Conservation (phyloP, 2,329 filamentous ascomycete genomes). For the Iodosphaeria phyllophila region DNA sequence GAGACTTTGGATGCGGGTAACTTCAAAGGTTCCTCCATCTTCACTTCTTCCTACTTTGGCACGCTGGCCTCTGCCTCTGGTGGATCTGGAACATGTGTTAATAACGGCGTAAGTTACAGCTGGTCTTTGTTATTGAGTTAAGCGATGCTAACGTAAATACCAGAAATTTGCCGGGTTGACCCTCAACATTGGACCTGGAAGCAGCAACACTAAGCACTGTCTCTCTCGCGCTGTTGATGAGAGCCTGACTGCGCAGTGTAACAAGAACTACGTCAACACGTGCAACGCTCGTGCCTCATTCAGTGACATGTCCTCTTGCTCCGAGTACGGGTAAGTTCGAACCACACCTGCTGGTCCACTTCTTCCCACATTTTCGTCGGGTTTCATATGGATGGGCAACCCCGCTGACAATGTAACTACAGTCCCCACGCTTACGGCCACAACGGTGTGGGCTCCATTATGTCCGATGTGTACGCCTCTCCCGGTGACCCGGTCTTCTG, state of each 20-base stretch:
- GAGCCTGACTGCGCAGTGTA: conserved; percentile 9
- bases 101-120: conserved; percentile 8
- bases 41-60: conserved; percentile 13
- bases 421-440: conserved; percentile 15
- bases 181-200: conserved; percentile 5
- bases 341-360: too few relatives aligned
- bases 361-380: too few relatives aligned
- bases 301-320: conserved; percentile 3
- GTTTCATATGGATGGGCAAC: too few relatives aligned
- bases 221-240: conserved; percentile 14
- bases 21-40: conserved; percentile 11
- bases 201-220: conserved; percentile 12
- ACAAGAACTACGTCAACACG: conserved; percentile 4
- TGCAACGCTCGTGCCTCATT: conserved; percentile 3
- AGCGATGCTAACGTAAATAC: conserved; percentile 1
- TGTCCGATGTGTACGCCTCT: conserved; percentile 13
- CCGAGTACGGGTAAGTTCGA: conserved; percentile 4
- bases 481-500: conserved; percentile 15
- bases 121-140: not conserved
- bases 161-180: conserved; percentile 8
- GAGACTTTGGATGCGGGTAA: conserved; percentile 15
- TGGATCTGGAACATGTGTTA: conserved; percentile 11
- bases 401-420: too few relatives aligned
- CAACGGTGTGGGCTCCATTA: conserved; percentile 14
- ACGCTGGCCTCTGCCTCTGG: conserved; percentile 9